Base-by-base conservation (phyloP, 768 basidiomycete genomes). In the Lentinus brumalis region DNA sequence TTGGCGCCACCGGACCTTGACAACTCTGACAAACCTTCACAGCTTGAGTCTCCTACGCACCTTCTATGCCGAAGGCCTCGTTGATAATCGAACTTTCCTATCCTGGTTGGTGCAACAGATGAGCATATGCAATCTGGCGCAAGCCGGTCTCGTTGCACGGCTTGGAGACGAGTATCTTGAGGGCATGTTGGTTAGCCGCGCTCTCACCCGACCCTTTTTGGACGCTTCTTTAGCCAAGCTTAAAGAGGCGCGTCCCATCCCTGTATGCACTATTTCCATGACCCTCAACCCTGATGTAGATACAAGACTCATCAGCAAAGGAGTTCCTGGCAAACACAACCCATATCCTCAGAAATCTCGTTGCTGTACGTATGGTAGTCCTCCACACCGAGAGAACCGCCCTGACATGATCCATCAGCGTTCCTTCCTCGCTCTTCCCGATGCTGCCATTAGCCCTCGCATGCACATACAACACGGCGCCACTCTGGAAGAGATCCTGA, bases 151-250 rank as follows among this genome's bases (percentile, higher is more conserved):
- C 69, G 74, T 93, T 12, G 83, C 82, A 30, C 82, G 87, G 52
- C 75, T 94, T n/a, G 84, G 82, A 6, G 89, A 94, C 66, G 91
- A 93, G 70, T 94, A 93, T 71, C 73, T 92, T 5, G 84, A 86
- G 47, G 89, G 85, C 21, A 83, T 94, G 71, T 72, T 87, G 14
- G 74, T 74, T 15, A 86, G 81, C 65, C 84, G 91, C n/a, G 83
- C 89, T 0, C 76, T 94, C 52, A 78, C 86, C 12, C 82, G 81
- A 31, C 89, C 87, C 3, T 84, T 94, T 61, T 79, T 84, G 0
- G 89, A 92, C n/a, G 85, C 87, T 5, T 92, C 86, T 62, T 69
- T 92, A 35, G 70, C 71, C 44, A 90, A 88, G 70, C 71, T 92
- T 38, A 74, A 78, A 4, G 92, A 94, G 81, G 92, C 86, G 63